These are phyloP conservation scores for Entamoeba histolytica DNA, from an alignment of 208 protist species.

Conservation along the genomic window DNA sequence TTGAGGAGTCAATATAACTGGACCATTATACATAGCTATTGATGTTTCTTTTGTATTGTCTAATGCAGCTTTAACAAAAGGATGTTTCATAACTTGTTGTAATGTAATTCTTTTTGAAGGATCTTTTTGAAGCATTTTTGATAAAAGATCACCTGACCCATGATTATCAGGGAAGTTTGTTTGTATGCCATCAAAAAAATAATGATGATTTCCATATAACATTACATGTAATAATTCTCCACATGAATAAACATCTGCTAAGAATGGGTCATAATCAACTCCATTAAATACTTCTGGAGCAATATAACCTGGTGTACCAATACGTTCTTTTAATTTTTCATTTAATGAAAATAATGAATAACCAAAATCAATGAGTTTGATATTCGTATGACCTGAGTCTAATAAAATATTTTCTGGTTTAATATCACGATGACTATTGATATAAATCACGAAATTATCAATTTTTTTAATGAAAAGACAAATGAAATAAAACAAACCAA, in stretches of 20 bases:
- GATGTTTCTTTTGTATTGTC: not conserved
- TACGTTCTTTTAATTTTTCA: not conserved
- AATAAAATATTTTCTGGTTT: slow-evolving; percentile 23
- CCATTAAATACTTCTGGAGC: not conserved
- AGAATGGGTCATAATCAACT: not conserved
- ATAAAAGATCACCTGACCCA: not conserved
- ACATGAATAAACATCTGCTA: slow-evolving; percentile 2
- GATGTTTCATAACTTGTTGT: not conserved
- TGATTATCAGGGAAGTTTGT: not conserved
- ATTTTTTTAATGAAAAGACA: not conserved
- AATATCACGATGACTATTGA: not conserved
- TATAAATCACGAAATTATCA: not conserved
- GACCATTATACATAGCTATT: not conserved
- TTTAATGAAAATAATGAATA: not conserved
- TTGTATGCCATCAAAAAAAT: not conserved
- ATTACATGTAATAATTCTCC: slow-evolving; percentile 1
- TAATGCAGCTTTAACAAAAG: not conserved
- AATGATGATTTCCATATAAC: not conserved
- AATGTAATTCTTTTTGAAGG: not conserved
- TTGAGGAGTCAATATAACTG: not conserved
- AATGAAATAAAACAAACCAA: not conserved
- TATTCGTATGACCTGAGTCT: not conserved
- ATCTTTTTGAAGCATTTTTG: not conserved
- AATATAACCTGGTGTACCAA: not conserved
- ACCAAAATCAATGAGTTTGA: slow-evolving; percentile 1